These are phyloP conservation scores for Forsythia viridissima DNA, from an alignment of 257 asterid genomes.

Conservation along the genomic window DNA sequence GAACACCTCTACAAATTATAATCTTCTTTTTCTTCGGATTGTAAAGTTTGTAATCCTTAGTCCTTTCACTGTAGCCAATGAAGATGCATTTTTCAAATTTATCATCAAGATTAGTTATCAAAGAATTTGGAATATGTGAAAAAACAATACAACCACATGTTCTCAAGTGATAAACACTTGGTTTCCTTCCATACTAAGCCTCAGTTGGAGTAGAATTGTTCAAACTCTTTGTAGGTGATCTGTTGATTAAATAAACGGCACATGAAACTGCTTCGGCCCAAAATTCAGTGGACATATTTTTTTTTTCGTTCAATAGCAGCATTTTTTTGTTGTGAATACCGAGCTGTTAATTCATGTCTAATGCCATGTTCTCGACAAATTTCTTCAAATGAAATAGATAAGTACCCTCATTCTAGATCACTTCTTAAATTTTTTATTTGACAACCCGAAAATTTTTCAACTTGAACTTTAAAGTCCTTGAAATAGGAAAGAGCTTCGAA, in stretches of 20 bases:
- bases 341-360: slow-evolving; percentile 5
- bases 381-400: neutral
- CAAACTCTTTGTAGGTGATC: slow-evolving; percentile 8
- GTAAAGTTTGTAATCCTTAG: neutral
- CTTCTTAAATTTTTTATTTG: slow-evolving; percentile 8
- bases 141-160: slow-evolving; percentile 3
- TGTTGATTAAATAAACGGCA: slow-evolving; percentile 15
- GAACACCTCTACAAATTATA: neutral
- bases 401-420: neutral
- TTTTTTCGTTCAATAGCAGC: neutral
- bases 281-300: neutral
- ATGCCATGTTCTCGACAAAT: neutral
- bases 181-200: slow-evolving; percentile 9
- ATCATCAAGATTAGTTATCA: slow-evolving; percentile 11
- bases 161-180: neutral
- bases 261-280: slow-evolving; percentile 2
- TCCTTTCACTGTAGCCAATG: neutral
- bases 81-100: slow-evolving; percentile 11
- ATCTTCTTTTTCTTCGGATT: neutral
- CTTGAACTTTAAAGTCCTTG: neutral
- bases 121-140: neutral
- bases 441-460: neutral
- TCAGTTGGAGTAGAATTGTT: slow-evolving; percentile 4
- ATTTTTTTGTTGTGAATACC: slow-evolving; percentile 2
- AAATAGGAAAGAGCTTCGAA: neutral